These are phyloP conservation scores for Kazachstania africana DNA, from an alignment of 805 yeast genomes.

Conservation along the genomic window DNA sequence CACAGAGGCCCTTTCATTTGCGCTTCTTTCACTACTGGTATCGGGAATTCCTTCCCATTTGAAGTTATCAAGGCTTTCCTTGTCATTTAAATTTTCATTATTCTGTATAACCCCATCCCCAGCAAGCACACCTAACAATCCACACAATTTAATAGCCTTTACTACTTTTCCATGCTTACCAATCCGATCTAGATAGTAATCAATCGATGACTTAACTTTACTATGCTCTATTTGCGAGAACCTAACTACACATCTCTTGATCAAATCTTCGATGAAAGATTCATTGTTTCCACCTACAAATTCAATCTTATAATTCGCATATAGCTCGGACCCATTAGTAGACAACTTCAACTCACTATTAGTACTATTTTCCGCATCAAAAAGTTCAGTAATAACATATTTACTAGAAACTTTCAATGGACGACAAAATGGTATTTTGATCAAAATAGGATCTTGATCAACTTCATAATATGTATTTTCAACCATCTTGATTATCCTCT, in stretches of 20 bases:
- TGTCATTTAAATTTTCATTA: slow-evolving; percentile 1
- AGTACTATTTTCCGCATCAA: slow-evolving; percentile 3
- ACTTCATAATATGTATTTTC: slow-evolving; percentile 47
- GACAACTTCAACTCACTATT: slow-evolving; percentile 4
- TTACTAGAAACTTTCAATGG: slow-evolving; percentile 25
- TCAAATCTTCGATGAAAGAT: slow-evolving; percentile 5
- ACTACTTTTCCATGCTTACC: slow-evolving; percentile 32
- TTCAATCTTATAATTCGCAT: slow-evolving; percentile 7
- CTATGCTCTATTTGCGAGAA: slow-evolving; percentile 6
- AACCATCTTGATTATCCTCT: slow-evolving; percentile 39
- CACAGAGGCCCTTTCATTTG: background rate
- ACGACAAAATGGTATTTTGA: slow-evolving; percentile 37
- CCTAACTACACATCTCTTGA: slow-evolving; percentile 2
- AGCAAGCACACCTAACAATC: slow-evolving; percentile 39
- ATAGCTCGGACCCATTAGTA: slow-evolving; percentile 4
- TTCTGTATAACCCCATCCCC: slow-evolving; percentile 1
- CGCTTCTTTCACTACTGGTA: background rate
- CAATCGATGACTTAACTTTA: slow-evolving; percentile 8
- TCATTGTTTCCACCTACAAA: slow-evolving; percentile 3
- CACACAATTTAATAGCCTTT: slow-evolving; percentile 51
- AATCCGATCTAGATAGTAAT: slow-evolving; percentile 21
- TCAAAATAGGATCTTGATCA: slow-evolving; percentile 35
- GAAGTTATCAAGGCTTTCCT: background rate
- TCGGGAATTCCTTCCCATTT: background rate
- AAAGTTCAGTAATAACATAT: slow-evolving; percentile 13